Percentiles rank a stretch among this genome's conserved stretches.
phyloP scores from a whole-genome alignment of 1,284 basidiomycete species.

The Trametes pubescens region DNA sequence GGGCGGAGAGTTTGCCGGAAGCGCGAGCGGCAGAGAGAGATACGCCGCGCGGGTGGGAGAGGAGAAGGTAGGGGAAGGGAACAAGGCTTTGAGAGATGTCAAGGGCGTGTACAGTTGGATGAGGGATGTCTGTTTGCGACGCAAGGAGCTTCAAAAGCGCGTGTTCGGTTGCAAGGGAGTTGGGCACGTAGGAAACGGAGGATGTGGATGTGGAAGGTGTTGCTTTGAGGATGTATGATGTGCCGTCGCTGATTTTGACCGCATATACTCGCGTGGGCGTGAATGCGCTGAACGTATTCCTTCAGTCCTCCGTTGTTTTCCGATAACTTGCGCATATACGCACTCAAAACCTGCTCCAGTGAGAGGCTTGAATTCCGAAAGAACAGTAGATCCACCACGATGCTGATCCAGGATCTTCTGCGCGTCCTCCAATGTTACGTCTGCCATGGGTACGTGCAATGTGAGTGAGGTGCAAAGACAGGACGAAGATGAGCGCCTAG shows the following conservation, averaged over 20 bases:
- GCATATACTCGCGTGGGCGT: constrained; percentile 32
- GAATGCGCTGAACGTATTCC: constrained; percentile 31
- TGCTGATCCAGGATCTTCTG: constrained; percentile 28
- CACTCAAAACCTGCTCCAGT: constrained; percentile 12
- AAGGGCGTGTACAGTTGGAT: constrained; percentile 31
- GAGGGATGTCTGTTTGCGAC: constrained; percentile 38
- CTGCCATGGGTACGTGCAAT: neutral
- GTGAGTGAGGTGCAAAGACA: no score
- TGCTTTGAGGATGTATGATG: constrained; percentile 36
- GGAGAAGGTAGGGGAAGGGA: constrained; percentile 42
- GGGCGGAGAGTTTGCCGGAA: constrained; percentile 49
- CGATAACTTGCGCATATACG: neutral
- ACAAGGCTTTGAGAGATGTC: constrained; percentile 34
- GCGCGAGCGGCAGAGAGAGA: constrained; percentile 47
- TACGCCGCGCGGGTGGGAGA: constrained; percentile 37
- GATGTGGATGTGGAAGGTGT: constrained; percentile 17
- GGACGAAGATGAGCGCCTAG: constrained; percentile 11
- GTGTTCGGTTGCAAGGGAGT: constrained; percentile 41
- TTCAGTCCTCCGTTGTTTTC: neutral
- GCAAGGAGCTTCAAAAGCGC: constrained; percentile 36
- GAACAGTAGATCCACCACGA: constrained; percentile 15
- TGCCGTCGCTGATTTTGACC: constrained; percentile 29
- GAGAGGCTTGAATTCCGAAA: constrained; percentile 19
- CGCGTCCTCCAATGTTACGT: constrained; percentile 26
- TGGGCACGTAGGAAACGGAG: constrained; percentile 33